A percentile compares a stretch with the other conserved stretches of the same genome.
Conservation (phyloP, 345 rosid genomes). For the Cardamine resedifolia region DNA sequence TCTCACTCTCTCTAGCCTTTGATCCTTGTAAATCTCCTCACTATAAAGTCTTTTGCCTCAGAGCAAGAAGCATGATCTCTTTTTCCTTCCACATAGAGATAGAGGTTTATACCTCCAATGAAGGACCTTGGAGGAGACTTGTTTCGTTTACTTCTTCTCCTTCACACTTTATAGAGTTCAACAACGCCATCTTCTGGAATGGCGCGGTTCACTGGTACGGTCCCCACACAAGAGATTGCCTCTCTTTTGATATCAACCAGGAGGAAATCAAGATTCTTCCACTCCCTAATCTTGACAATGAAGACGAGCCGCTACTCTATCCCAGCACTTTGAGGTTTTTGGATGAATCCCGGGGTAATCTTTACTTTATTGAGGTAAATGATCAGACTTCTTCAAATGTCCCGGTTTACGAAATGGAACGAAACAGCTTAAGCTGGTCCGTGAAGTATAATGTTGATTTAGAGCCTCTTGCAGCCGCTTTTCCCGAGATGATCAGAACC, state of each 20-base stretch:
- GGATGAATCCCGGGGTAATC: conserved; percentile 31
- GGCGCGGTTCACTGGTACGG: conserved; percentile 42
- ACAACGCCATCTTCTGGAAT: conserved; percentile 30
- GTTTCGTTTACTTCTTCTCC: conserved; percentile 20
- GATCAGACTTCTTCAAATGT: conserved; percentile 21
- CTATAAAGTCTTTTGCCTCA: conserved; percentile 44
- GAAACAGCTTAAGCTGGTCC: conserved; percentile 41
- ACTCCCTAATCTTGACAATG: conserved; percentile 25
- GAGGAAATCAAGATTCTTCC: conserved; percentile 38
- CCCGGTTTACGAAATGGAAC: conserved; percentile 42
- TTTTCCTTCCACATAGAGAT: conserved; percentile 24
- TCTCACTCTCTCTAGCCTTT: conserved; percentile 40
- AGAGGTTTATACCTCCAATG: conserved; percentile 43
- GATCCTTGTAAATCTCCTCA: conserved; percentile 47
- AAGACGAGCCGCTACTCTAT: not conserved
- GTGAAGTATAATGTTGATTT: conserved; percentile 44
- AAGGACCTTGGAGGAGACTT: conserved; percentile 41
- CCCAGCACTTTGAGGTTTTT: conserved; percentile 14
- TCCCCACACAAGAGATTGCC: not conserved
- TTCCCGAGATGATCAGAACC: conserved; percentile 40
- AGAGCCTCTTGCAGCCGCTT: conserved; percentile 21
- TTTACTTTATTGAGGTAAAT: conserved; percentile 38
- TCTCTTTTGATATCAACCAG: conserved; percentile 33
- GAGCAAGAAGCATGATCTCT: not conserved
- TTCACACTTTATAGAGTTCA: not conserved